Evolutionary conservation across 2,329 filamentous ascomycete genomes (phyloP), one percentile per base, ranked within the genome.

Genomic region (Emmonsiellopsis sp.): DNA sequence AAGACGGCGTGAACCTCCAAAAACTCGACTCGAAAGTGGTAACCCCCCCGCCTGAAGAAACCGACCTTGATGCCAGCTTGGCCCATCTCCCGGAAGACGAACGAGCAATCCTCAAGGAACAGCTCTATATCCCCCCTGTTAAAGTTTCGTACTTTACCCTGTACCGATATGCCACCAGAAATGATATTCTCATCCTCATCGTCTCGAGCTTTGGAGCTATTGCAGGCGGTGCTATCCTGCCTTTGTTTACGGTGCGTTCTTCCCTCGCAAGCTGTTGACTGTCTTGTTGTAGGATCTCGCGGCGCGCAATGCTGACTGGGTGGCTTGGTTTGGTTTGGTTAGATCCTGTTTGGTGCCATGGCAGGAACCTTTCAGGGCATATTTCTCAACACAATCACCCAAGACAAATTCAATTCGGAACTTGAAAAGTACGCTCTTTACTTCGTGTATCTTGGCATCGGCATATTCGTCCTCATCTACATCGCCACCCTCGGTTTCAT

Each of bases 401-500:
- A 77, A 42, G 65, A 74, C 38, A 71, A 75, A 0, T 93, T 93
- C 69, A 76, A 78, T 49, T 58, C 72, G 51, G 72, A 82, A 55
- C 73, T 94, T 61, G 72, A 73, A 7, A 74, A 76, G 43, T 80
- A 85, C 61, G 86, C 90, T 9, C 71, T 94, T 37, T 94, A 94
- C 70, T 93, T 94, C 59, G 73, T 95, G 35, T 95, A 95, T 67
- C 79, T 95, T 46, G 89, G 81, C 43, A 83, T 95, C 54, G 89
- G 78, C 58, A 86, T 91, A 65, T 95, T 94, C 59, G 70, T 87
- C 45, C 83, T 84, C 2, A 80, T 85, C 44, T 95, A 94, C 67
- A 75, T 94, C 55, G 79, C 83, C 26, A 96, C 91, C 0, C 83
- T 94, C 15, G 88, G 89, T 16, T 96, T 94, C 73, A 95, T 96